Evolutionary conservation across 164 flowering plant genomes (phyloP).

Genomic region (Kalanchoe fedtschenkoi): DNA sequence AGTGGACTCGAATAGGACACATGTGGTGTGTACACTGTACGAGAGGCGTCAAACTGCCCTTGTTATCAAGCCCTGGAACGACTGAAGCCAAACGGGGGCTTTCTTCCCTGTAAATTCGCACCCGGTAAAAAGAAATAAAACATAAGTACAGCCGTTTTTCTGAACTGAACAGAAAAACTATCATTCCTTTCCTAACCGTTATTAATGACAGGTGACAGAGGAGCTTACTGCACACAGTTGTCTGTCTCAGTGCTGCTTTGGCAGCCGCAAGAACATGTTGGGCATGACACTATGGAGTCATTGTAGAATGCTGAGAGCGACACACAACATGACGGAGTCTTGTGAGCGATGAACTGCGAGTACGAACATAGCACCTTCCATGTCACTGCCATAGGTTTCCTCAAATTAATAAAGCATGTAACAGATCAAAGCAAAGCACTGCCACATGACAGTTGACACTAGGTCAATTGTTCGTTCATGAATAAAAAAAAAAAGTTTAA

Average conservation of each 20-base stretch:
- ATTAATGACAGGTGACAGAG: background rate
- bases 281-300: slow-evolving; percentile 36
- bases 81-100: slow-evolving; percentile 46
- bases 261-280: slow-evolving; percentile 51
- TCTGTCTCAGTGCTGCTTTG: slow-evolving; percentile 35
- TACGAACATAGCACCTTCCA: slow-evolving; percentile 52
- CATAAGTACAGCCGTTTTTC: background rate
- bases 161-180: background rate
- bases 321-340: slow-evolving; percentile 48
- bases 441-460: too few relatives aligned
- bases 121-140: background rate
- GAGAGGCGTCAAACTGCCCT: slow-evolving; percentile 35
- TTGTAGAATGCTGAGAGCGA: slow-evolving; percentile 50
- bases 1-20: slow-evolving; percentile 84
- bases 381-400: slow-evolving; percentile 26
- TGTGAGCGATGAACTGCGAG: slow-evolving; percentile 48
- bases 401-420: background rate
- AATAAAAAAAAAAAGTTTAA: too few relatives aligned
- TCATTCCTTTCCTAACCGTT: background rate
- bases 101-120: slow-evolving; percentile 26
- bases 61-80: slow-evolving; percentile 21
- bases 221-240: slow-evolving; percentile 35
- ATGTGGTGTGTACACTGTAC: slow-evolving; percentile 80
- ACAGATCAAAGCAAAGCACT: background rate
- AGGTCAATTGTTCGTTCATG: too few relatives aligned